phyloP scores from a whole-genome alignment of 2,329 filamentous ascomycete species.

The Blastomyces silverae region DNA sequence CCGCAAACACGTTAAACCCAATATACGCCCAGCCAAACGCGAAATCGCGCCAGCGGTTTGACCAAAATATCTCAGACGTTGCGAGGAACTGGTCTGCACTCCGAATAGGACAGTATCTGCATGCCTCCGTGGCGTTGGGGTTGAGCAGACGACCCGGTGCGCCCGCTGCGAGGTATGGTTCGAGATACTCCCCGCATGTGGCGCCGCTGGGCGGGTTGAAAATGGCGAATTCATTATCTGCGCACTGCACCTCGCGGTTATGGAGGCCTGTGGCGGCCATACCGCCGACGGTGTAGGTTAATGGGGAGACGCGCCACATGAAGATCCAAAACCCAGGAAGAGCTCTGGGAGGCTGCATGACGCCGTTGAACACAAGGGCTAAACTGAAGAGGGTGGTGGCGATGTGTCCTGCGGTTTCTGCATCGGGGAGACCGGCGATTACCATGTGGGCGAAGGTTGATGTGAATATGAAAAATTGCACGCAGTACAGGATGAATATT shows the following conservation, averaged over 20 bases:
- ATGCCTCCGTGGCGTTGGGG: conserved; percentile 43
- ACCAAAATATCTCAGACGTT: conserved; percentile 48
- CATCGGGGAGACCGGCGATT: conserved; percentile 67
- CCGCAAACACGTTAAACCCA: conserved; percentile 52
- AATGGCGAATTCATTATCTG: conserved; percentile 60
- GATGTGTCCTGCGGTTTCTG: conserved; percentile 68
- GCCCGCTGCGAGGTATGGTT: conserved; percentile 40
- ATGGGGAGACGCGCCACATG: conserved; percentile 75
- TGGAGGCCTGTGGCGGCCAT: conserved; percentile 66
- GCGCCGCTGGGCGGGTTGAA: conserved; percentile 55
- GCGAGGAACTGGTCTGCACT: conserved; percentile 40
- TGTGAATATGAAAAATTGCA: conserved; percentile 70
- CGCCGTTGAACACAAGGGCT: conserved; percentile 65
- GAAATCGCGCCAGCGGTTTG: conserved; percentile 61
- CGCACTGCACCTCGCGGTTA: conserved; percentile 59
- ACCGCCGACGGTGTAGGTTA: conserved; percentile 71
- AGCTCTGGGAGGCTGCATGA: conserved; percentile 56
- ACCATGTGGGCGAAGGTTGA: conserved; percentile 74
- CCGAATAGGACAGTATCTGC: conserved; percentile 44
- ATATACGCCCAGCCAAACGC: conserved; percentile 57
- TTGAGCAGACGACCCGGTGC: conserved; percentile 53
- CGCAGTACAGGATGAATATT: conserved; percentile 71
- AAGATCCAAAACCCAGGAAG: conserved; percentile 75
- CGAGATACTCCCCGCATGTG: conserved; percentile 57
- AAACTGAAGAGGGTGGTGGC: conserved; percentile 69